phyloP scores from a whole-genome alignment of 2,329 filamentous ascomycete species.

The Cercospora brassicicola region DNA sequence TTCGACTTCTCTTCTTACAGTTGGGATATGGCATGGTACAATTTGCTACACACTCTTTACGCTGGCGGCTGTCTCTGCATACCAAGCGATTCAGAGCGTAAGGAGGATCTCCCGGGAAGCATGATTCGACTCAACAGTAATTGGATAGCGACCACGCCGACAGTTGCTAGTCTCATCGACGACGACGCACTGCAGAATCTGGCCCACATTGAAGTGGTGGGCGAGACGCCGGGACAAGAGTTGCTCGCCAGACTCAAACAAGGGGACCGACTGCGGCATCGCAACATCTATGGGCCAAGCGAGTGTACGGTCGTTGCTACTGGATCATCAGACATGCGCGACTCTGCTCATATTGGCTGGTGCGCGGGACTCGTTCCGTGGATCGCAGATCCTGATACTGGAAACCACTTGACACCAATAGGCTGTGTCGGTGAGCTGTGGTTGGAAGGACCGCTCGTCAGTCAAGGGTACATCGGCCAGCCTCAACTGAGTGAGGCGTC shows the following conservation, averaged over 20 bases:
- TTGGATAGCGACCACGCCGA: not conserved
- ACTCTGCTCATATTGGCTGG: not conserved
- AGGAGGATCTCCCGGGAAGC: not conserved
- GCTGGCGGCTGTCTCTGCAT: conserved; percentile 4
- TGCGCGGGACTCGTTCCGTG: not conserved
- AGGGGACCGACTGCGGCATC: not conserved
- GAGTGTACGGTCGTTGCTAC: conserved; percentile 6
- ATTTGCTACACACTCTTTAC: not conserved
- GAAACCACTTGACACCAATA: not conserved
- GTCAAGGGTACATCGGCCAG: conserved; percentile 44
- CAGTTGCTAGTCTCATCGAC: conserved; percentile 1
- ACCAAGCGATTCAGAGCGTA: not conserved
- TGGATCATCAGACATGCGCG: not conserved
- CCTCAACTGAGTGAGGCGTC: not conserved
- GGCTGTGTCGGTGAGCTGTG: conserved; percentile 45
- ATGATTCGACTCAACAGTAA: not conserved
- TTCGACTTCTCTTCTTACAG: not conserved
- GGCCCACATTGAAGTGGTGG: conserved; percentile 1
- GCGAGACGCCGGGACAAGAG: not conserved
- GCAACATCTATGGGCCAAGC: conserved; percentile 8
- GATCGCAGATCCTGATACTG: not conserved
- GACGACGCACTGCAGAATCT: conserved; percentile 2
- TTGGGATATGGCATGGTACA: not conserved
- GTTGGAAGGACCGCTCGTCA: conserved; percentile 49
- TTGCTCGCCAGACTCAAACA: not conserved